Evolutionary conservation across 2,329 filamentous ascomycete genomes (phyloP).

Genomic region (Microdochium nivale): DNA sequence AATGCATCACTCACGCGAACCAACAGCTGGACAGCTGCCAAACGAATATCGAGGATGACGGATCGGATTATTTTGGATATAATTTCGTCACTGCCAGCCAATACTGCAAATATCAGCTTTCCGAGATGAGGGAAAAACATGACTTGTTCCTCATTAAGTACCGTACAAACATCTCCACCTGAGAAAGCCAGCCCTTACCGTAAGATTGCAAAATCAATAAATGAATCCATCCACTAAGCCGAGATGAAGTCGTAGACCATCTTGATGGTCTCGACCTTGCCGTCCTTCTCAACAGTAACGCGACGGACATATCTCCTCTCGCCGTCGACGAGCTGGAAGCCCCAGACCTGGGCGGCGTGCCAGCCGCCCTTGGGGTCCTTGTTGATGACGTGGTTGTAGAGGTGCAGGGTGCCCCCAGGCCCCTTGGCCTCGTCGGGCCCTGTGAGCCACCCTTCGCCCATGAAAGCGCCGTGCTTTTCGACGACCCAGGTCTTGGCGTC

Average conservation of each 20-base stretch:
- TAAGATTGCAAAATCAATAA: no score
- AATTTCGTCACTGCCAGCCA: no score
- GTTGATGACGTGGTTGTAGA: conserved; percentile 56
- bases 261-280: conserved; percentile 37
- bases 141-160: no score
- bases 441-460: conserved; percentile 50
- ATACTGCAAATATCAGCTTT: no score
- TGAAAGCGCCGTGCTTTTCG: conserved; percentile 45
- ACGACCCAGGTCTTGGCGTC: conserved; percentile 33
- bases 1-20: no score
- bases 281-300: conserved; percentile 42
- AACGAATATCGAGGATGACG: no score
- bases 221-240: no score
- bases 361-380: conserved; percentile 35
- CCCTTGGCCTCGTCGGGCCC: conserved; percentile 41
- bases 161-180: no score
- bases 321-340: conserved; percentile 45
- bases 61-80: no score
- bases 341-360: conserved; percentile 51
- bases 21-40: no score
- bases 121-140: no score
- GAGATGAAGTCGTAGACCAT: conserved; percentile 51
- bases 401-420: conserved; percentile 50
- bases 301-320: conserved; percentile 44
- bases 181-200: no score